phyloP scores from a whole-genome alignment of 2,329 filamentous ascomycete species.

The Penicillium sp. region DNA sequence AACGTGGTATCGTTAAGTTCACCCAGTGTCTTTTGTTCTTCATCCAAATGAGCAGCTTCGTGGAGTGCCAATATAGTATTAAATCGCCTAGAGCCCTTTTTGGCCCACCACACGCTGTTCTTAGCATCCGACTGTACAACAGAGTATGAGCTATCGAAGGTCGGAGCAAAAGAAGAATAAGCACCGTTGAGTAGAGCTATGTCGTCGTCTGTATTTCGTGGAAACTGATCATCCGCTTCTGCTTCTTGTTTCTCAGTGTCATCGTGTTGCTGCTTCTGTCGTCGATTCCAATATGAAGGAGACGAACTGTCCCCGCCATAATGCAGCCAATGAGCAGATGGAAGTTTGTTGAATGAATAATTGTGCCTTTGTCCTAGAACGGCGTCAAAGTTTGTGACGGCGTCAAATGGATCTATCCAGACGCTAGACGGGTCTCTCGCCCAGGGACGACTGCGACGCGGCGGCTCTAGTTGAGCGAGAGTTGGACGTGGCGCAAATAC shows the following conservation, averaged over 20 bases:
- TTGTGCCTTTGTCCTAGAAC: conserved; percentile 36
- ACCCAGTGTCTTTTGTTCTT: conserved; percentile 23
- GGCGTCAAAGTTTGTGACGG: conserved; percentile 29
- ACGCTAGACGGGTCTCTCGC: conserved; percentile 28
- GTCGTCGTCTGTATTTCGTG: conserved; percentile 28
- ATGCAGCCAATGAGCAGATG: conserved; percentile 41
- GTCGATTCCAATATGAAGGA: conserved; percentile 35
- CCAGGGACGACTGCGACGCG: conserved; percentile 32
- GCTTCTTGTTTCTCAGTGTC: conserved; percentile 19
- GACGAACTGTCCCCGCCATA: conserved; percentile 38
- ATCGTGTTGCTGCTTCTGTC: conserved; percentile 29
- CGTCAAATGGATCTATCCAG: conserved; percentile 42
- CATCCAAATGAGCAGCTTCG: conserved; percentile 17
- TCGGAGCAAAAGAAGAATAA: conserved; percentile 49
- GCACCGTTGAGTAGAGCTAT: conserved; percentile 38
- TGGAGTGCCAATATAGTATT: conserved; percentile 31
- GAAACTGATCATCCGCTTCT: conserved; percentile 16
- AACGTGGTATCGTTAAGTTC: conserved; percentile 38
- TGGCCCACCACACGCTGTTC: conserved; percentile 45
- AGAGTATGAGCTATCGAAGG: conserved; percentile 42
- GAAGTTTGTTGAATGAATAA: conserved; percentile 38
- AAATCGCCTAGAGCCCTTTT: conserved; percentile 37
- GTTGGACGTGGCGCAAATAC: conserved; percentile 40
- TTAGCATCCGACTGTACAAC: conserved; percentile 41
- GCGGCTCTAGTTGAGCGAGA: conserved; percentile 37